Base-by-base conservation (phyloP, 163 green algal genomes). In the Scenedesmus sp. region DNA sequence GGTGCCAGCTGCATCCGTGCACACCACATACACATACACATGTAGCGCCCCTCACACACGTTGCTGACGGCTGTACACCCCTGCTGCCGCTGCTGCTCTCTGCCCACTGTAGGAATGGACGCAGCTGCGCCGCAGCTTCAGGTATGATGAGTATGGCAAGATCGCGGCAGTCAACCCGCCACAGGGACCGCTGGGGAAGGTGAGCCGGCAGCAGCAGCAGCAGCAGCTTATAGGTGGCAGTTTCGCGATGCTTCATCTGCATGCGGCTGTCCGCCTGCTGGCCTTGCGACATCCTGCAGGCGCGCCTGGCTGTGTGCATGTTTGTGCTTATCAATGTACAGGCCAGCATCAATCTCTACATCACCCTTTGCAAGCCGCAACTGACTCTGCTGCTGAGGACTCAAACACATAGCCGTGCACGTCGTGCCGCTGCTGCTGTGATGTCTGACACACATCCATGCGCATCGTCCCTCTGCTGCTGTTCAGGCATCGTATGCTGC, bases 81-180 rank as follows among this genome's bases (percentile, higher is more conserved):
- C 66, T 84, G 76, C 76, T 84, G 77, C 15, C 2, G n/a, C 66
- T 84, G 76, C 76, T 84, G 77, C 15, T 1, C 18, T 12, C 26
- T 18, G 20, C 64, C 4, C 26, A 55, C 20, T 86, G 18, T 88
- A 95, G 55, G 96, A 98, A 92, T 95, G 95, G 82, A 93, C 89
- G 18, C 89, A 95, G 52, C 87, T 98, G 91, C 91, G 96, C 9
- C 82, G 92, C n/a, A 93, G 91, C 23, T 91, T 97, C 52, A 92
- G 95, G 59, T 95, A 94, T 55, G 88, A 96, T 59, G 96, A 97
- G 82, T 98, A 96, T 91, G 88, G 87, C 20, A 84, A 92, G 23
- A 96, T 98, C 52, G 73, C 84, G 0, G 79, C 90, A 15, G 88
- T 84, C 0, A 96, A 95, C 82, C 95, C 94, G 2, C 87, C 95